Evolutionary conservation across 164 flowering plant species (phyloP).

Genomic region (Stephania yunnanensis): DNA sequence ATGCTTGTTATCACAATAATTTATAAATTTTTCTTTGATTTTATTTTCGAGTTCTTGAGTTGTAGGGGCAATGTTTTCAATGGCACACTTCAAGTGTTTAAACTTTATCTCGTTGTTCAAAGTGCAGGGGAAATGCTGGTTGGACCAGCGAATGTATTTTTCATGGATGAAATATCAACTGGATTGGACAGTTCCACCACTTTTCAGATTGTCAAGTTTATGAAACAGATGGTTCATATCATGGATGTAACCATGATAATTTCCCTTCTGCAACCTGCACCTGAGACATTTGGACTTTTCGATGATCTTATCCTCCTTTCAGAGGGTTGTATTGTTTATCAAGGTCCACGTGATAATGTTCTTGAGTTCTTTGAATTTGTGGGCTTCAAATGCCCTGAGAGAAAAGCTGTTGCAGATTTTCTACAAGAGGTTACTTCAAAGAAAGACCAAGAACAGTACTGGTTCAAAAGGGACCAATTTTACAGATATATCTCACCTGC

Average conservation of each 20-base stretch:
- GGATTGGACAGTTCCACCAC: conserved; percentile 77
- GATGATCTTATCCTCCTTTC: conserved; percentile 55
- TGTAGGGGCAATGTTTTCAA: background rate
- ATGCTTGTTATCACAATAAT: background rate
- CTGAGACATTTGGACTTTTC: conserved; percentile 61
- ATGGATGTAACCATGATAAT: conserved; percentile 54
- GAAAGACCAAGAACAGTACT: conserved; percentile 50
- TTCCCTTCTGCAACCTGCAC: conserved; percentile 65
- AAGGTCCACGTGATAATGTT: conserved; percentile 40
- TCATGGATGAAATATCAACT: conserved; percentile 44
- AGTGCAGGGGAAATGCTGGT: conserved; percentile 63
- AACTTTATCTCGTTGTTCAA: background rate
- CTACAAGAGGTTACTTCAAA: conserved; percentile 51
- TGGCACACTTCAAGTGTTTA: background rate
- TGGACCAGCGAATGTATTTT: conserved; percentile 48
- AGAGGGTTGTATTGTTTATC: conserved; percentile 47
- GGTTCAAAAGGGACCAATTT: conserved; percentile 32
- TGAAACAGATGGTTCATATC: conserved; percentile 62
- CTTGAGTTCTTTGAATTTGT: conserved; percentile 48
- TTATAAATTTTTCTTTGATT: background rate
- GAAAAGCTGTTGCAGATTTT: conserved; percentile 61
- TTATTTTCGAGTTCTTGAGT: background rate
- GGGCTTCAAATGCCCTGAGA: conserved; percentile 62
- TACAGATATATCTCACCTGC: conserved; percentile 44
- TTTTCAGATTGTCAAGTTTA: conserved; percentile 45